Evolutionary conservation across 768 basidiomycete genomes (phyloP).

Genomic region (Serendipita vermifera): DNA sequence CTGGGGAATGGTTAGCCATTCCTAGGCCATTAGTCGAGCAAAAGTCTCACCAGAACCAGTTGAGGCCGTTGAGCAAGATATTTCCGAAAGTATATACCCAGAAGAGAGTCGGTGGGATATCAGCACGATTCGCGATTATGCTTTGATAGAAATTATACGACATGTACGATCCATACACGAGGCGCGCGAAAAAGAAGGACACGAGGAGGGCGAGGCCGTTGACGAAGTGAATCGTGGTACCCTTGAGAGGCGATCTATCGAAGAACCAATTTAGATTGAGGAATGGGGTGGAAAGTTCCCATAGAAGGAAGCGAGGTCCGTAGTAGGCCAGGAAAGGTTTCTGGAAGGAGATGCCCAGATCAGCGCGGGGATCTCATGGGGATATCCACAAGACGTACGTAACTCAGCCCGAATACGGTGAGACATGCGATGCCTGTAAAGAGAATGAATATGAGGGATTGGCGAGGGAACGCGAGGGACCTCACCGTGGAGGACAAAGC

Average conservation of each 20-base stretch:
- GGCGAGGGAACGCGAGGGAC: slow-evolving; percentile 1
- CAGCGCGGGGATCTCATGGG: neutral
- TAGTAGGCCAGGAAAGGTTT: slow-evolving; percentile 68
- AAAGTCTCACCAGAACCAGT: slow-evolving; percentile 55
- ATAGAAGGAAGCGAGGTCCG: slow-evolving; percentile 61
- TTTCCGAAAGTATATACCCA: slow-evolving; percentile 49
- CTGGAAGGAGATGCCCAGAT: slow-evolving; percentile 19
- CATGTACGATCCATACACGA: slow-evolving; percentile 48
- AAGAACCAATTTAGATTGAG: slow-evolving; percentile 81
- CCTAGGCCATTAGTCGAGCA: neutral
- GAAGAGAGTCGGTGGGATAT: slow-evolving; percentile 34
- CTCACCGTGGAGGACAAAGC: slow-evolving; percentile 66
- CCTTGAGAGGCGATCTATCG: slow-evolving; percentile 64
- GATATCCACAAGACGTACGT: slow-evolving; percentile 35
- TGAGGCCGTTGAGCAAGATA: slow-evolving; percentile 53
- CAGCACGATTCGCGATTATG: slow-evolving; percentile 38
- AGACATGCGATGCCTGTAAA: slow-evolving; percentile 46
- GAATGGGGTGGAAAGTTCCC: slow-evolving; percentile 80
- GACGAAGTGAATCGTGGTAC: slow-evolving; percentile 48
- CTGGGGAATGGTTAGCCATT: neutral
- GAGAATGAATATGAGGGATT: neutral
- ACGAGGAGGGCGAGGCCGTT: slow-evolving; percentile 57
- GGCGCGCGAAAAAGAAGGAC: slow-evolving; percentile 56
- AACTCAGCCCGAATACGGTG: slow-evolving; percentile 51
- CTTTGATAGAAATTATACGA: slow-evolving; percentile 54